Evolutionary conservation across 495 filamentous ascomycete species (phyloP).

Genomic region (Talaromyces proteolyticus): DNA sequence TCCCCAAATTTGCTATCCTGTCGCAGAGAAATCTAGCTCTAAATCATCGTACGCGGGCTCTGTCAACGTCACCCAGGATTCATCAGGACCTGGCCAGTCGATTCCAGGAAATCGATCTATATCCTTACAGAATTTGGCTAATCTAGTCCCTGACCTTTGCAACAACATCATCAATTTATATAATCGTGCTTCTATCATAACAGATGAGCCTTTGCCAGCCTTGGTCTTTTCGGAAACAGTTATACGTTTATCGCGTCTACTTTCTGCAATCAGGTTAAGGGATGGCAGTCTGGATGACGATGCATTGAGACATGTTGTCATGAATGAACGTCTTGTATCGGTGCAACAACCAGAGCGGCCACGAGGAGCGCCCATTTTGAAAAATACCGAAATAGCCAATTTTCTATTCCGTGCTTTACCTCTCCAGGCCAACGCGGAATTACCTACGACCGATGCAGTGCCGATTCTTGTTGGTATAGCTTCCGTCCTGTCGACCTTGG

Average conservation of each 20-base stretch:
- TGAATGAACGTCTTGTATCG: constrained; percentile 39
- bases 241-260: constrained; percentile 70
- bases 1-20: constrained; percentile 55
- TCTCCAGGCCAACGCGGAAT: constrained; percentile 47
- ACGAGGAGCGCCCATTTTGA: constrained; percentile 31
- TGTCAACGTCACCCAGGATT: constrained; percentile 34
- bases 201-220: constrained; percentile 75
- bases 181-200: constrained; percentile 63
- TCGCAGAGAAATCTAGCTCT: constrained; percentile 44
- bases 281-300: constrained; percentile 63
- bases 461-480: constrained; percentile 80
- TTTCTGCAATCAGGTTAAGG: constrained; percentile 63
- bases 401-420: constrained; percentile 72
- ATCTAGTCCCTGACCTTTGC: constrained; percentile 64
- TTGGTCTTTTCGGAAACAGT: constrained; percentile 75
- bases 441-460: constrained; percentile 63
- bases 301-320: constrained; percentile 62
- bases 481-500: constrained; percentile 69
- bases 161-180: constrained; percentile 83
- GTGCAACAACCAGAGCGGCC: constrained; percentile 34
- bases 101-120: constrained; percentile 42
- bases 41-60: constrained; percentile 28
- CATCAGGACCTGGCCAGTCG: constrained; percentile 27
- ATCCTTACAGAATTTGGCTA: constrained; percentile 58
- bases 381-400: constrained; percentile 60